Conservation (phyloP, 495 filamentous ascomycete genomes). For the Evernia prunastri region DNA sequence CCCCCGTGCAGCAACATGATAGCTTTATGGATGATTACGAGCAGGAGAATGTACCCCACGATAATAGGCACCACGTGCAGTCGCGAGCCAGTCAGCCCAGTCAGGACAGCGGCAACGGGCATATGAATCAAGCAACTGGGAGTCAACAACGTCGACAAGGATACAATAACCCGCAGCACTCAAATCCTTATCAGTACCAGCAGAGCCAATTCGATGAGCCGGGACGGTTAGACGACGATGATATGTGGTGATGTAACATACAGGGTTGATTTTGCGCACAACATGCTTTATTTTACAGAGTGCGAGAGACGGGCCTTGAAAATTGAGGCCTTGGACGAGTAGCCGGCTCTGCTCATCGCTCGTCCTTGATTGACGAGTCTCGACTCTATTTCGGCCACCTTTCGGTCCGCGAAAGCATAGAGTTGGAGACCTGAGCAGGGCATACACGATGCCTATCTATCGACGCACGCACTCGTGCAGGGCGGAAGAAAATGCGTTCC, state of each 20-base stretch:
- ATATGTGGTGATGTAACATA: slow-evolving; percentile 45
- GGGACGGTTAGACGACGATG: slow-evolving; percentile 44
- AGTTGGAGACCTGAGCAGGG: not conserved
- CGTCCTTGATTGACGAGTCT: not conserved
- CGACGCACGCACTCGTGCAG: not conserved
- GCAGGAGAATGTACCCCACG: slow-evolving; percentile 29
- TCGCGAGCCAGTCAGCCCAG: slow-evolving; percentile 42
- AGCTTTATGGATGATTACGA: slow-evolving; percentile 33
- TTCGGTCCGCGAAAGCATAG: not conserved
- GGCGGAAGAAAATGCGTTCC: not conserved
- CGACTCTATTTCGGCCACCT: not conserved
- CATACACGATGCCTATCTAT: not conserved
- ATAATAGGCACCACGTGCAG: slow-evolving; percentile 47
- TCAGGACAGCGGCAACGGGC: slow-evolving; percentile 39
- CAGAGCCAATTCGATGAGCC: slow-evolving; percentile 48
- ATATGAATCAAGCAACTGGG: slow-evolving; percentile 40
- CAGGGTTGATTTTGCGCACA: not conserved
- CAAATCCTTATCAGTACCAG: slow-evolving; percentile 34
- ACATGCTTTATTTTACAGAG: not conserved
- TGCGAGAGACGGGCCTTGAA: not conserved
- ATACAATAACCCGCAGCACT: slow-evolving; percentile 20
- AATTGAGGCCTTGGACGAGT: not conserved
- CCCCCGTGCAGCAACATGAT: slow-evolving; percentile 33
- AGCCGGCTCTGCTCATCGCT: not conserved
- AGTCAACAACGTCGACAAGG: slow-evolving; percentile 34